Conservation (phyloP, 495 filamentous ascomycete genomes). For the Aspergillus wentii region DNA sequence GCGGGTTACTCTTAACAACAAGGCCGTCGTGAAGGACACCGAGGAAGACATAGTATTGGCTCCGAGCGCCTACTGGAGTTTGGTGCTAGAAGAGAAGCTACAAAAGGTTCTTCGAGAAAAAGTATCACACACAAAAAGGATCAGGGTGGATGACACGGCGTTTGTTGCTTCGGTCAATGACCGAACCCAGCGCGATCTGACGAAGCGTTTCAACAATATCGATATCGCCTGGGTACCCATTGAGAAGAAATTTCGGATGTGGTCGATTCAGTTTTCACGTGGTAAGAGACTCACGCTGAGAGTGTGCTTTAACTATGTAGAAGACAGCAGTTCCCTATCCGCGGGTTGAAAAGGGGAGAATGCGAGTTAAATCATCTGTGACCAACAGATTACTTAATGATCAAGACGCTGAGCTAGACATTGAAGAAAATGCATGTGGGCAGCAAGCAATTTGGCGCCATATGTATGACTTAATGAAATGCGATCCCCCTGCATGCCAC, state of each 20-base stretch:
- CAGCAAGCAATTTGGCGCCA: not conserved
- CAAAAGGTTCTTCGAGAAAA: slow-evolving; percentile 4
- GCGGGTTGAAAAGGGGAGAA: not conserved
- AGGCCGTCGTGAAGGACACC: slow-evolving; percentile 18
- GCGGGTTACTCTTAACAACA: slow-evolving; percentile 21
- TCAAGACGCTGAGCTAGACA: not conserved
- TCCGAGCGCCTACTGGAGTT: slow-evolving; percentile 6
- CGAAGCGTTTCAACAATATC: slow-evolving; percentile 12
- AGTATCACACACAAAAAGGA: slow-evolving; percentile 1
- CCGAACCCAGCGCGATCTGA: slow-evolving; percentile 11
- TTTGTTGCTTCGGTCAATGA: slow-evolving; percentile 14
- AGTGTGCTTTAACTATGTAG: not conserved
- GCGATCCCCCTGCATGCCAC: not conserved
- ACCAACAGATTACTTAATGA: slow-evolving; percentile 1
- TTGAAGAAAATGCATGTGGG: not conserved
- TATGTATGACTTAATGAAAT: not conserved
- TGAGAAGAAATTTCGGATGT: slow-evolving; percentile 9
- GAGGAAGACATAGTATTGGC: slow-evolving; percentile 21
- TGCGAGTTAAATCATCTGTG: not conserved
- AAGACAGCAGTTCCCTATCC: not conserved
- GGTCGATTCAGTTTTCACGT: slow-evolving; percentile 2
- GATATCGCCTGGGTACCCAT: slow-evolving; percentile 10
- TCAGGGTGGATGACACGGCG: slow-evolving; percentile 5
- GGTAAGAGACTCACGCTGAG: slow-evolving; percentile 3
- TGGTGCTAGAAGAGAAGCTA: slow-evolving; percentile 8